phyloP scores from a whole-genome alignment of 139 green algal species.

The Coelastrella sp. region DNA sequence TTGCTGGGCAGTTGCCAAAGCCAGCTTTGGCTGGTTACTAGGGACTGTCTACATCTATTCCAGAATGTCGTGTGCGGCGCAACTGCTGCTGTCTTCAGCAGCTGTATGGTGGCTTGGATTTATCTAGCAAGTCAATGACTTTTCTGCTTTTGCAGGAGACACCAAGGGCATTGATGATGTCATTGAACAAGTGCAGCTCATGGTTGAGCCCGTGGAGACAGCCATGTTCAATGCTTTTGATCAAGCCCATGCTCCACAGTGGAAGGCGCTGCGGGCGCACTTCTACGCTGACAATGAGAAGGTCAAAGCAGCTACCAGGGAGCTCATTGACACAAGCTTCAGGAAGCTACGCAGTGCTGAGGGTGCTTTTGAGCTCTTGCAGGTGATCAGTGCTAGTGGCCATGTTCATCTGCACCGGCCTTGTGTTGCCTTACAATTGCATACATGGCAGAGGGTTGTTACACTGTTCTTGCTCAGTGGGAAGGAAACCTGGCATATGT shows the following conservation, averaged over 20 bases:
- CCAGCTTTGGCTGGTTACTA: no score
- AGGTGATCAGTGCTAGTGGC: neutral
- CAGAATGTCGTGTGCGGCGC: no score
- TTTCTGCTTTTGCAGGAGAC: conserved; percentile 58
- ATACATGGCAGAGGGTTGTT: no score
- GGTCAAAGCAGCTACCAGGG: conserved; percentile 55
- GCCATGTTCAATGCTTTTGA: conserved; percentile 85
- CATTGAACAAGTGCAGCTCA: conserved; percentile 81
- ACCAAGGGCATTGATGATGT: conserved; percentile 84
- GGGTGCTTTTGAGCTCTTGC: conserved; percentile 91
- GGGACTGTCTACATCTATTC: no score
- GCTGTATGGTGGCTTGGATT: no score
- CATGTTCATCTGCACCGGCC: no score
- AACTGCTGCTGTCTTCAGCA: no score
- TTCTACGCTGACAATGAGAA: conserved; percentile 87
- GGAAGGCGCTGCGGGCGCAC: conserved; percentile 69
- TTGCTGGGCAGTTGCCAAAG: no score
- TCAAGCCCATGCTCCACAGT: conserved; percentile 66
- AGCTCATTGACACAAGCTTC: conserved; percentile 97
- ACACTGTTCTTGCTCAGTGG: no score
- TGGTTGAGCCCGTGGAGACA: conserved; percentile 83
- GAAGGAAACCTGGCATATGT: no score
- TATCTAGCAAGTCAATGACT: no score
- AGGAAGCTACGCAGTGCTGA: conserved; percentile 89
- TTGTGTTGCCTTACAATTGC: no score